Percentiles rank a stretch among this genome's conserved stretches.
Conservation (phyloP, 106 monocot species). For the Acanthochlamys bracteata region DNA sequence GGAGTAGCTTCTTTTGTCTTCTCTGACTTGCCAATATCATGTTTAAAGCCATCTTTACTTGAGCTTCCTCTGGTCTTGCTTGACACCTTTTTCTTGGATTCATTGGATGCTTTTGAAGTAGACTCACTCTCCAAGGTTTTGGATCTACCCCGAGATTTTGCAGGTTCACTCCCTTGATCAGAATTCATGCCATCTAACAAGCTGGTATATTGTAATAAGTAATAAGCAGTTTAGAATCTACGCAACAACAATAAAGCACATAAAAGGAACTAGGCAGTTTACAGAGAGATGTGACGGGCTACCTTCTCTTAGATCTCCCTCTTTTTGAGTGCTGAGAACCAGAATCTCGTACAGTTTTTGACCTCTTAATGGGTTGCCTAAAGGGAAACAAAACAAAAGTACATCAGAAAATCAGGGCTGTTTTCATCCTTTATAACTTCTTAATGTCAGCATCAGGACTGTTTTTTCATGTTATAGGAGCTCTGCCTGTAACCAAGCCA, state of each 20-base stretch:
- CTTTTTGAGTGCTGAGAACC: neutral
- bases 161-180: neutral
- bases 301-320: constrained; percentile 9
- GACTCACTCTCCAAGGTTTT: neutral
- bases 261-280: neutral
- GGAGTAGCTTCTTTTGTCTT: neutral
- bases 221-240: neutral
- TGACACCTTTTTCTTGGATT: neutral
- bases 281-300: neutral
- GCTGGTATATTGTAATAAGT: neutral
- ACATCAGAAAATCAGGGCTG: too few relatives aligned
- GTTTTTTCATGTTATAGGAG: too few relatives aligned
- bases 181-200: neutral
- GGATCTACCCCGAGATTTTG: constrained; percentile 1
- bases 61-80: constrained; percentile 5
- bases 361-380: constrained; percentile 12
- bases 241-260: neutral
- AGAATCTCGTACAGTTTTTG: constrained; percentile 4
- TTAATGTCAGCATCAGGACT: too few relatives aligned
- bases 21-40: neutral
- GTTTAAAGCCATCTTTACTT: neutral
- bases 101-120: neutral
- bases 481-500: too few relatives aligned
- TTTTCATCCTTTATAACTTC: too few relatives aligned
- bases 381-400: constrained; percentile 3